Evolutionary conservation across 2,329 filamentous ascomycete genomes (phyloP), one percentile per base, ranked within the genome.

Genomic region (Diaporthe sp.): DNA sequence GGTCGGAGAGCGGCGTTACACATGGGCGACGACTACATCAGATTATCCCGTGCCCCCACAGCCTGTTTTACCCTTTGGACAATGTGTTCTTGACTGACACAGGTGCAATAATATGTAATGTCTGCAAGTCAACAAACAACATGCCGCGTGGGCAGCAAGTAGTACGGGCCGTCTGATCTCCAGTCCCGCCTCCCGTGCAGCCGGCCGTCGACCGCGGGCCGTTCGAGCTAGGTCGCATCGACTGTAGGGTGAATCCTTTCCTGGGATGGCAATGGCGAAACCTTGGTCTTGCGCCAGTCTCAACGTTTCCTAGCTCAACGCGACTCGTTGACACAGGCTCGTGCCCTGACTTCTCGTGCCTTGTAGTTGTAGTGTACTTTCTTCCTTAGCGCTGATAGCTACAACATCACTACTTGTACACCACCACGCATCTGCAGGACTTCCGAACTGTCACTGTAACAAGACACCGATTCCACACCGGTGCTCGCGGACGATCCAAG

Each of bases 121-220:
- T 12, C 7, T n/a, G 44, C n/a, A 22, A 67, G 47, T n/a, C 44
- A 51, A 68, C 22, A 25, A 39, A 39, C 47, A 68, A 4, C 49
- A 53, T 68, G 31, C 1, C 47, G n/a, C 28, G 25, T 49, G n/a
- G 42, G 8, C 61, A 67, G n/a, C 1, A 49, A 34, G 42, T 28
- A 47, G 12, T n/a, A 47, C n/a, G 71, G 71, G 28, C 71, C 71
- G 71, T 72, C 71, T 63, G 71, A 72, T 72, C 71, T 72, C 47
- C 71, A 13, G 51, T 67, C 72, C 39, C 51, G 37, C 12, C 72
- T 70, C 51, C 60, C 61, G 72, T 61, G 13, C 22, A 28, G 34
- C 47, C 65, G 34, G 47, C 65, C 17, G 34, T 39, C 37, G 17
- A 28, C 49, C 65, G 31, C 65, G 49, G 65, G 65, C 65, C 65